These are phyloP conservation scores for Elasticomyces elasticus DNA, from an alignment of 495 filamentous ascomycete genomes.

Conservation along the genomic window DNA sequence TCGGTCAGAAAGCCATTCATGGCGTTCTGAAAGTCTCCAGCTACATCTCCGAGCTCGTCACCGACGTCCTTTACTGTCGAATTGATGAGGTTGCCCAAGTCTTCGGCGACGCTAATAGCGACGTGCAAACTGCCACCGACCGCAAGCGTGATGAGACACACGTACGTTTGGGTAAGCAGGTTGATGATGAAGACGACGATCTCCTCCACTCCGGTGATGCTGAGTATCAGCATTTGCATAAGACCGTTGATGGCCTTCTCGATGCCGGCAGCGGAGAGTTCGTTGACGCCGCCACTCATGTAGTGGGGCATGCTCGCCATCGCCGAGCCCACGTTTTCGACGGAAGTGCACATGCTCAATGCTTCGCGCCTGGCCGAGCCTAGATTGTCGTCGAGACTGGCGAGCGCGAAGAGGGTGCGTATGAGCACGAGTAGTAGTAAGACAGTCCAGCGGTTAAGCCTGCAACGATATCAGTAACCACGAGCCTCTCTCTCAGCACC, in stretches of 20 bases:
- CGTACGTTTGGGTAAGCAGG: slow-evolving; percentile 76
- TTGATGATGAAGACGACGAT: slow-evolving; percentile 84
- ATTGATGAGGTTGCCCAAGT: slow-evolving; percentile 65
- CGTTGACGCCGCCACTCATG: slow-evolving; percentile 77
- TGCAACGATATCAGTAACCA: neutral
- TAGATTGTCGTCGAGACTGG: slow-evolving; percentile 60
- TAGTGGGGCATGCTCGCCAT: slow-evolving; percentile 98
- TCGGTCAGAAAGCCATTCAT: slow-evolving; percentile 48
- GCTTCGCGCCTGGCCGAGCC: slow-evolving; percentile 67
- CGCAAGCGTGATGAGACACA: slow-evolving; percentile 74
- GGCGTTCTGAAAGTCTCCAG: slow-evolving; percentile 46
- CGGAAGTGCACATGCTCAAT: slow-evolving; percentile 73
- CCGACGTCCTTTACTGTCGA: slow-evolving; percentile 56
- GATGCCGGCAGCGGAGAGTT: slow-evolving; percentile 65
- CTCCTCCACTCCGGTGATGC: slow-evolving; percentile 73
- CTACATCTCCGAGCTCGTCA: slow-evolving; percentile 46
- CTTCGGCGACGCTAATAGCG: slow-evolving; percentile 56
- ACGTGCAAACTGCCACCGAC: slow-evolving; percentile 66
- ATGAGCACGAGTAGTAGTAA: slow-evolving; percentile 75
- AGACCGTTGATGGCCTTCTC: slow-evolving; percentile 68
- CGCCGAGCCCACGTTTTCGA: slow-evolving; percentile 88
- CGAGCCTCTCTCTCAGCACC: neutral
- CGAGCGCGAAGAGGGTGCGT: slow-evolving; percentile 64
- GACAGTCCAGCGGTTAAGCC: slow-evolving; percentile 80
- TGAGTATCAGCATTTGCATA: slow-evolving; percentile 62